Percentiles rank a stretch among this genome's conserved stretches.
Conservation (phyloP, 2,329 filamentous ascomycete species). For the Penicillium sp. region DNA sequence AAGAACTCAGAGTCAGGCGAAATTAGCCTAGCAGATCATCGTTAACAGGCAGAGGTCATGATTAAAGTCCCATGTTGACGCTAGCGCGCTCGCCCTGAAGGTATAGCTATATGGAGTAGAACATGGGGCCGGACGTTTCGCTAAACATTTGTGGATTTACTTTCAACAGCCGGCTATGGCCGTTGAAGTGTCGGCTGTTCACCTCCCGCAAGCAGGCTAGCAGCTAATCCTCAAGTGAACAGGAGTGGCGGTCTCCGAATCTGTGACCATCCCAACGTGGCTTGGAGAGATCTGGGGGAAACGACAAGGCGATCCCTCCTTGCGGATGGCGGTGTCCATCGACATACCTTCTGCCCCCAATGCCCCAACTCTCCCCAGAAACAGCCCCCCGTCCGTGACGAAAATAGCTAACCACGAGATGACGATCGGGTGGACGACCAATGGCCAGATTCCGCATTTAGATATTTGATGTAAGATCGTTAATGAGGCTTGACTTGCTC, state of each 20-base stretch:
- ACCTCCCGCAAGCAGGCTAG: not conserved
- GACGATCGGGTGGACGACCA: not conserved
- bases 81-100: not conserved
- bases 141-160: not conserved
- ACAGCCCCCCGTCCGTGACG: slow-evolving; percentile 29
- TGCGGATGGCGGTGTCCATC: slow-evolving; percentile 16
- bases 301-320: slow-evolving; percentile 6
- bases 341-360: not conserved
- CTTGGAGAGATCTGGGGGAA: slow-evolving; percentile 9
- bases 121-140: too few relatives aligned
- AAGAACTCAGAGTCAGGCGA: not conserved
- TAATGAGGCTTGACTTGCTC: not conserved
- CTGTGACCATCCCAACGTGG: slow-evolving; percentile 15
- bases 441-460: not conserved
- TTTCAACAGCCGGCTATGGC: not conserved
- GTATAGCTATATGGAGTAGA: too few relatives aligned
- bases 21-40: not conserved
- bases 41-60: not conserved
- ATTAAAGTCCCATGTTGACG: not conserved
- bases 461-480: not conserved
- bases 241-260: not conserved
- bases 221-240: not conserved
- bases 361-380: not conserved
- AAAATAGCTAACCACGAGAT: slow-evolving; percentile 31
- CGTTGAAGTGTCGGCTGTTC: not conserved